phyloP scores from a whole-genome alignment of 371 early-diverging fungal species.

The Mucor circinelloides region DNA sequence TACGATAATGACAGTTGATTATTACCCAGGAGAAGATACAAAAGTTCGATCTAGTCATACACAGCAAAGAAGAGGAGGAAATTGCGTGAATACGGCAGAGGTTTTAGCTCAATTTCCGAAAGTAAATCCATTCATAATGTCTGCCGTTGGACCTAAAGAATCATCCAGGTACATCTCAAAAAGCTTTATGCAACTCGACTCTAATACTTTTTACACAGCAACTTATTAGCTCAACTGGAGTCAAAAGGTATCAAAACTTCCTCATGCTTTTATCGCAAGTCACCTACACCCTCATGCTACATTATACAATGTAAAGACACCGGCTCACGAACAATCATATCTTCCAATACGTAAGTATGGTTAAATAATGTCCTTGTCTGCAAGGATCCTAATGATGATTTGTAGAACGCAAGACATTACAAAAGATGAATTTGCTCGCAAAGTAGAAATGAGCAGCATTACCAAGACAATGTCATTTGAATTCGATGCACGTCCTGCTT shows the following conservation, averaged over 20 bases:
- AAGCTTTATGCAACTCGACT: neutral
- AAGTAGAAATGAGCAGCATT: conserved; percentile 31
- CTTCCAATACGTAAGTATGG: conserved; percentile 46
- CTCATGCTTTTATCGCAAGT: conserved; percentile 20
- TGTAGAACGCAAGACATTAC: conserved; percentile 49
- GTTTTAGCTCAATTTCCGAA: conserved; percentile 55
- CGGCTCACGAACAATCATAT: conserved; percentile 67
- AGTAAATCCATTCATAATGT: conserved; percentile 36
- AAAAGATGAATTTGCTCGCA: conserved; percentile 45
- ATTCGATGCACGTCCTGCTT: conserved; percentile 12
- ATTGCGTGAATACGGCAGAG: conserved; percentile 62
- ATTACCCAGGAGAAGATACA: conserved; percentile 63
- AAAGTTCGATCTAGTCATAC: conserved; percentile 60
- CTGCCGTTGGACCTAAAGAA: conserved; percentile 51
- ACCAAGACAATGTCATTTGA: conserved; percentile 16
- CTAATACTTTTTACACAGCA: neutral
- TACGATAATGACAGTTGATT: conserved; percentile 51
- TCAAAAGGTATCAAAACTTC: conserved; percentile 18
- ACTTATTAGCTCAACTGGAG: conserved; percentile 11
- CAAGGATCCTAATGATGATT: neutral
- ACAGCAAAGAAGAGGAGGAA: conserved; percentile 66
- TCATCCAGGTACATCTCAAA: conserved; percentile 35
- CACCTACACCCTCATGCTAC: conserved; percentile 61
- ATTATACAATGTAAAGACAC: conserved; percentile 56
- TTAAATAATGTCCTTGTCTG: neutral